A percentile compares a stretch with the other conserved stretches of the same genome.
Conservation (phyloP, 768 basidiomycete genomes). For the Cytidiella melzeri region DNA sequence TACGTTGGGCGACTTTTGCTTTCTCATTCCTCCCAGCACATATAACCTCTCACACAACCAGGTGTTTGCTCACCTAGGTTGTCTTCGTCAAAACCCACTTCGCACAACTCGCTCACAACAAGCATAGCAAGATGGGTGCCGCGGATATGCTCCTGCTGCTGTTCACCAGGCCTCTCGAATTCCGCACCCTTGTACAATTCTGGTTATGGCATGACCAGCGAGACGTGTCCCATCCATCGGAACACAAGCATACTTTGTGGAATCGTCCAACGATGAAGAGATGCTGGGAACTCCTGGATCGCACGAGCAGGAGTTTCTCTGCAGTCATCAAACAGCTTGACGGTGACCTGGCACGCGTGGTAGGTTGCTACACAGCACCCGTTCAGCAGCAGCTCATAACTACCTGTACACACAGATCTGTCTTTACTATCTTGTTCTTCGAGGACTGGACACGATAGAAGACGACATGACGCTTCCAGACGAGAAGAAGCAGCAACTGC, state of each 20-base stretch:
- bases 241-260: conserved; percentile 81
- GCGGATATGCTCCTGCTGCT: conserved; percentile 59
- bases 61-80: background rate
- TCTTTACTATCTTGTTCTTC: conserved; percentile 90
- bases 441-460: conserved; percentile 95
- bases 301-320: conserved; percentile 84
- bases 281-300: conserved; percentile 88
- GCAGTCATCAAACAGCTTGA: conserved; percentile 95
- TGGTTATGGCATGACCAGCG: conserved; percentile 79
- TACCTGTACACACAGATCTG: conserved; percentile 54
- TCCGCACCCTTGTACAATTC: conserved; percentile 78
- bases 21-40: conserved; percentile 1
- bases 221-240: conserved; percentile 70
- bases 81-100: conserved; percentile 2
- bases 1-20: conserved; percentile 2
- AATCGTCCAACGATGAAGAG: conserved; percentile 79
- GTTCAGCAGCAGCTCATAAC: background rate
- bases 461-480: conserved; percentile 97
- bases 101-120: background rate
- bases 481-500: conserved; percentile 75
- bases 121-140: conserved; percentile 41
- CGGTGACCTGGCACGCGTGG: conserved; percentile 87
- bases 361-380: conserved; percentile 36
- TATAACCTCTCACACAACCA: background rate
- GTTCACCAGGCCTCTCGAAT: conserved; percentile 78